Conservation (phyloP, 2,329 filamentous ascomycete species). For the Talaromyces sp. region DNA sequence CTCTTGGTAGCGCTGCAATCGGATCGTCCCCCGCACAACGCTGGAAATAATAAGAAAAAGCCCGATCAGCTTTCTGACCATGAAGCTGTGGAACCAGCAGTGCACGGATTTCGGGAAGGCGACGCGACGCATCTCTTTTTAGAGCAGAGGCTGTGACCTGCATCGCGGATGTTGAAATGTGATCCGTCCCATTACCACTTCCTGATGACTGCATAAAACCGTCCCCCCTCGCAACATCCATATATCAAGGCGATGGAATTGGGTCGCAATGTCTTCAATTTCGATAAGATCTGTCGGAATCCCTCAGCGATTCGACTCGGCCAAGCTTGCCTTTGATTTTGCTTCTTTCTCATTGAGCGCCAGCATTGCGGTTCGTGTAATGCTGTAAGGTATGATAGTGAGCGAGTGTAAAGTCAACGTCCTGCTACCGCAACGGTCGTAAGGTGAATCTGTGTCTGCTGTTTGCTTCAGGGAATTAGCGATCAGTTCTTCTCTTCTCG, state of each 20-base stretch:
- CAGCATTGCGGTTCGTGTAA: not conserved
- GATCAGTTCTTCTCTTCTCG: not conserved
- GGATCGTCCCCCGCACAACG: not conserved
- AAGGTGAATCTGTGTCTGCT: not conserved
- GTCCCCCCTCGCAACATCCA: slow-evolving; percentile 13
- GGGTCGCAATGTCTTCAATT: not conserved
- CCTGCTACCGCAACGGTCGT: not conserved
- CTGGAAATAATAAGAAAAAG: not conserved
- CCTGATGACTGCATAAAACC: slow-evolving; percentile 19
- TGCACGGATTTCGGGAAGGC: not conserved
- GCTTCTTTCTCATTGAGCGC: not conserved
- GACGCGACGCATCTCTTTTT: not conserved
- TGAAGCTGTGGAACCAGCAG: not conserved
- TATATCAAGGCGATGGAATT: slow-evolving; percentile 7
- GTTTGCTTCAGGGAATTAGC: not conserved
- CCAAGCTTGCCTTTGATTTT: not conserved
- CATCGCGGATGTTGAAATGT: slow-evolving; percentile 24
- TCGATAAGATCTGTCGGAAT: not conserved
- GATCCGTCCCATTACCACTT: slow-evolving; percentile 20
- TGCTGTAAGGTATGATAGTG: not conserved
- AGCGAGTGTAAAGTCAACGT: not conserved
- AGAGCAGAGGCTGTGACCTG: slow-evolving; percentile 13
- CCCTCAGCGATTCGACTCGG: not conserved
- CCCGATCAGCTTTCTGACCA: not conserved
- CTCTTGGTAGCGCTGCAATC: not conserved